A percentile compares a stretch with the other conserved stretches of the same genome.
phyloP scores from a whole-genome alignment of 1,284 basidiomycete species.

The Ganoderma lucidum region DNA sequence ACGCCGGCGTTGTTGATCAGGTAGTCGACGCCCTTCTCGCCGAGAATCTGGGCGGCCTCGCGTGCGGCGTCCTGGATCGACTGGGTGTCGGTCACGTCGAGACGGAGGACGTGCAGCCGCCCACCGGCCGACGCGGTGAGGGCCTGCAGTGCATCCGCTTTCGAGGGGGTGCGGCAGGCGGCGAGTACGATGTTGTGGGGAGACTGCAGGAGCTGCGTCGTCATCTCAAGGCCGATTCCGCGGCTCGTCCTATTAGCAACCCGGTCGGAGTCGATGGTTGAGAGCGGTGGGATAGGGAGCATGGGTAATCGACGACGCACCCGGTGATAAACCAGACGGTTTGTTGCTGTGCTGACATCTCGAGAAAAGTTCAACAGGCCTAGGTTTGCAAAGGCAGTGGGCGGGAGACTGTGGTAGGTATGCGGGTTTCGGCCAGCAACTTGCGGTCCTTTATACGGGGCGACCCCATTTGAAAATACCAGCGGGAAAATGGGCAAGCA shows the following conservation, averaged over 20 bases:
- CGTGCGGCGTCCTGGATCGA: slow-evolving; percentile 28
- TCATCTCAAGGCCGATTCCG: slow-evolving; percentile 49
- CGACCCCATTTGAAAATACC: neutral
- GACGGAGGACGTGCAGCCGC: slow-evolving; percentile 42
- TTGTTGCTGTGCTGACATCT: neutral
- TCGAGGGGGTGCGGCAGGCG: slow-evolving; percentile 45
- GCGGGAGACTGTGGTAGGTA: neutral
- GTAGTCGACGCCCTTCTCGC: slow-evolving; percentile 45
- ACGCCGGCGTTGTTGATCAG: slow-evolving; percentile 50
- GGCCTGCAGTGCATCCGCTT: slow-evolving; percentile 38
- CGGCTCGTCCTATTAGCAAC: slow-evolving; percentile 25
- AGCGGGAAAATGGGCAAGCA: neutral
- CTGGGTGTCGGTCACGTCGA: slow-evolving; percentile 43
- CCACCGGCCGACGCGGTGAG: slow-evolving; percentile 36
- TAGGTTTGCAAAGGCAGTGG: neutral
- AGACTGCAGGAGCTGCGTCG: slow-evolving; percentile 29
- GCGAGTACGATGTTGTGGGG: slow-evolving; percentile 47
- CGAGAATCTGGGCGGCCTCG: slow-evolving; percentile 38
- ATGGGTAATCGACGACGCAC: neutral
- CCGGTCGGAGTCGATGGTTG: too few species aligned
- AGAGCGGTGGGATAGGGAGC: neutral
- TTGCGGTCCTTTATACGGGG: neutral
- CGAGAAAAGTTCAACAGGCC: neutral
- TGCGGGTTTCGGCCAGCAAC: neutral
- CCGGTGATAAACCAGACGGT: slow-evolving; percentile 12